phyloP scores from a whole-genome alignment of 108 stramenopile species.

The Schizochytrium sp. region DNA sequence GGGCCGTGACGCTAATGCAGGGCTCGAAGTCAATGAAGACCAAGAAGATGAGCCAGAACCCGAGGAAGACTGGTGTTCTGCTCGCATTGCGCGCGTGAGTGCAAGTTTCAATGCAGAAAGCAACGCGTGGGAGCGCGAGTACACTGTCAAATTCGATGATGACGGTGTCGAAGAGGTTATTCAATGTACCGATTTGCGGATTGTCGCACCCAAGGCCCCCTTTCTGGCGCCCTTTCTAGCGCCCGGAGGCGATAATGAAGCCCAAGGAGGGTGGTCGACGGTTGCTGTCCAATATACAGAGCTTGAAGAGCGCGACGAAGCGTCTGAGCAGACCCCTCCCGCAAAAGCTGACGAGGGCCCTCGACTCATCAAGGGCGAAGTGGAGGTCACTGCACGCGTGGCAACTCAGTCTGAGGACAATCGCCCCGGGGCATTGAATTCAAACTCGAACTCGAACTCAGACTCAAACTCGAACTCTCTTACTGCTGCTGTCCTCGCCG shows the following conservation, averaged over 20 bases:
- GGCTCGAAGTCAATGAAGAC: background rate
- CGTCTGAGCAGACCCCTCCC: too few relatives aligned
- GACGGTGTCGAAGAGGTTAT: background rate
- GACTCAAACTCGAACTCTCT: too few relatives aligned
- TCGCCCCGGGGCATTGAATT: too few relatives aligned
- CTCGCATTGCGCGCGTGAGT: background rate
- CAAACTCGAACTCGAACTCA: too few relatives aligned
- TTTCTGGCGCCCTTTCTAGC: background rate
- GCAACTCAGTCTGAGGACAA: too few relatives aligned
- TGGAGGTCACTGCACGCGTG: too few relatives aligned
- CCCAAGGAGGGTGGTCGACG: background rate
- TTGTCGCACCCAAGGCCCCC: background rate
- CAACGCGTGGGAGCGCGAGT: background rate
- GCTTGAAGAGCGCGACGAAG: background rate
- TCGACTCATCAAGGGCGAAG: too few relatives aligned
- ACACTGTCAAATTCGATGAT: background rate
- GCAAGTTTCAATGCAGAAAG: background rate
- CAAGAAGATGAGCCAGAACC: background rate
- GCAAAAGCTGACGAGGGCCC: background rate
- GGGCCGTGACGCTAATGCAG: background rate
- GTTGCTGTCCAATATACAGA: background rate
- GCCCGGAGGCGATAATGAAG: background rate
- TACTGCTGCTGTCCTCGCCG: too few relatives aligned
- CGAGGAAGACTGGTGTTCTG: background rate
- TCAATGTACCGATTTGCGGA: background rate